These are phyloP conservation scores for Puccinia triticina DNA, from an alignment of 1,284 basidiomycete species.

Conservation along the genomic window DNA sequence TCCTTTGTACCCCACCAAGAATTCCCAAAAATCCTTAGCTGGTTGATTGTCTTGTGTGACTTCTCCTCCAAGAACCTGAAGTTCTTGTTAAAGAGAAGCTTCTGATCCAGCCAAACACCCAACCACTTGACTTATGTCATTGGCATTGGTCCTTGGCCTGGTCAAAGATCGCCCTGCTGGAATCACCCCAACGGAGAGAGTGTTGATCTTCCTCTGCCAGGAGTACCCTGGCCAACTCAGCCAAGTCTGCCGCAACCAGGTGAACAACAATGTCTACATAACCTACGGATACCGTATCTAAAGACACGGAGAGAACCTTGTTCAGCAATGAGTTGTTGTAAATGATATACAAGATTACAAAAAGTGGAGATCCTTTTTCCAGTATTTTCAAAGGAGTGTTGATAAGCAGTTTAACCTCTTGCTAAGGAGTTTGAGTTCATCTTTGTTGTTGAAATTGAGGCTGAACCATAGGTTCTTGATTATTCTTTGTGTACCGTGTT, in stretches of 20 bases:
- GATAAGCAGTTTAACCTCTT: too few species aligned
- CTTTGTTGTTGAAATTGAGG: too few species aligned
- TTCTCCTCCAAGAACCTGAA: too few species aligned
- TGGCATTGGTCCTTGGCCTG: neutral
- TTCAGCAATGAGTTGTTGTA: conserved; percentile 6
- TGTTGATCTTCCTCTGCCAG: neutral
- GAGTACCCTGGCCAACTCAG: too few species aligned
- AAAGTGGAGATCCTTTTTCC: conserved; percentile 19
- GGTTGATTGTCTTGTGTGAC: neutral
- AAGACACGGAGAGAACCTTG: neutral
- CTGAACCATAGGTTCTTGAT: too few species aligned
- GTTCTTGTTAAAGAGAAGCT: neutral
- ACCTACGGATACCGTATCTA: neutral
- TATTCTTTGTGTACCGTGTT: too few species aligned
- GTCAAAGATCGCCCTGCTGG: neutral
- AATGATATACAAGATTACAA: conserved; percentile 17
- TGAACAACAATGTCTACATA: conserved; percentile 9
- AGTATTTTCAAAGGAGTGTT: too few species aligned
- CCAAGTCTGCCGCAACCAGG: neutral
- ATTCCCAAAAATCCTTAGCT: neutral
- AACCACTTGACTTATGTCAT: neutral
- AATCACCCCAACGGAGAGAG: neutral
- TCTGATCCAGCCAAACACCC: too few species aligned
- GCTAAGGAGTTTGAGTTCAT: too few species aligned
- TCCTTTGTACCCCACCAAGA: neutral